Evolutionary conservation across 2,329 filamentous ascomycete species (phyloP), one percentile per base, ranked within the genome.

Genomic region (Setomelanomma holmii): DNA sequence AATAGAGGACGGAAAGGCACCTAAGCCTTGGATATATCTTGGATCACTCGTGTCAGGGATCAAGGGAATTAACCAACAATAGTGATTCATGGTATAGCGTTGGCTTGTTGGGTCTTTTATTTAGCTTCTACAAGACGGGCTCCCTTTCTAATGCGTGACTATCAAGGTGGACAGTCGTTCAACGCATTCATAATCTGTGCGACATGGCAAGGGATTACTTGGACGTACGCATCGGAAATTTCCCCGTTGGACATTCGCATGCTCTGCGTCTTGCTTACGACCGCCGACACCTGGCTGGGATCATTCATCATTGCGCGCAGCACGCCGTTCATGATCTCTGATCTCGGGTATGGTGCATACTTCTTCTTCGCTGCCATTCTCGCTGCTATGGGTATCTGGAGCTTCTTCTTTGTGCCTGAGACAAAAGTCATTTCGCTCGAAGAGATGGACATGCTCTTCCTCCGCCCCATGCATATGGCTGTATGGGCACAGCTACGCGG

Each of bases 171-270:
- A n/a, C n/a, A n/a, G n/a, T n/a, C n/a, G n/a, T n/a, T n/a, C n/a
- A 84, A 83, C 56, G 81, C 77, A 1, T 75, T 82, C 39, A 83
- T 83, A 56, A 82, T 82, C 41, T 81, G 75, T 44, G 74, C 75
- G 1, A 76, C 75, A 1, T 78, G 76, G 76, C 75, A 78, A 42
- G 73, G 69, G 1, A 75, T 76, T 11, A 71, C 74, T 1, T 77
- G 72, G 71, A 77, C 78, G 0, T 79, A 80, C 46, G 76, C 76
- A 7, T 78, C 78, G 2, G 81, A 83, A 55, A 81, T 82, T 46
- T 82, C 81, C 56, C 74, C 72, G 0, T 60, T 76, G 17, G 71
- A 76, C 34, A 76, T 78, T 45, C 66, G 75, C 22, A 74, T 75
- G 69, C 59, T 76, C 0, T 75, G 74, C 46, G 72, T 76, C 1